A percentile compares a stretch with the other conserved stretches of the same genome.
phyloP scores from a whole-genome alignment of 2,329 filamentous ascomycete species.

The Periconia digitata region DNA sequence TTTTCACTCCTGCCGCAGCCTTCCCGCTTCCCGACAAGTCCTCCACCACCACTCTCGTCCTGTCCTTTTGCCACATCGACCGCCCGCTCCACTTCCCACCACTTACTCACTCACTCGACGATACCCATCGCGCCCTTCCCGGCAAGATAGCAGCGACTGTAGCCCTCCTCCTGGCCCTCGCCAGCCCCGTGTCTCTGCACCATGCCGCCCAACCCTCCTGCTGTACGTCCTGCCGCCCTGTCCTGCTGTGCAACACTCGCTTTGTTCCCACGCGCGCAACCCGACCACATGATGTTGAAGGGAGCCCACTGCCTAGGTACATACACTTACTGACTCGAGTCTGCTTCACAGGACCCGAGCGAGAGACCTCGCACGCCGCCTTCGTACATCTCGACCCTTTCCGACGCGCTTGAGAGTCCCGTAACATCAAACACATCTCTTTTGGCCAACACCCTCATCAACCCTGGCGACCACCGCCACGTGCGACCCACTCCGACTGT shows the following conservation, averaged over 20 bases:
- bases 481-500: slow-evolving; percentile 36
- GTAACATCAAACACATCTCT: slow-evolving; percentile 47
- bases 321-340: slow-evolving; percentile 25
- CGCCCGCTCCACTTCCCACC: no score
- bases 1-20: slow-evolving; percentile 2
- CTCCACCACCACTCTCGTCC: slow-evolving; percentile 1
- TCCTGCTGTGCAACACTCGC: background rate
- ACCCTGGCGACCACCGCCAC: slow-evolving; percentile 40
- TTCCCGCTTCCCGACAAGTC: slow-evolving; percentile 1
- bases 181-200: slow-evolving; percentile 5
- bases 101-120: slow-evolving; percentile 1
- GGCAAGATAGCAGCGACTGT: slow-evolving; percentile 5
- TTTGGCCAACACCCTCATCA: slow-evolving; percentile 53
- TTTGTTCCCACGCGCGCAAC: background rate
- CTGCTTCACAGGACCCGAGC: slow-evolving; percentile 27
- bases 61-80: no score
- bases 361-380: slow-evolving; percentile 26
- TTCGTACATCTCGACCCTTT: slow-evolving; percentile 51
- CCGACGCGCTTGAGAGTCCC: slow-evolving; percentile 49
- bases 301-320: slow-evolving; percentile 4
- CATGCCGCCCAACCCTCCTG: slow-evolving; percentile 36
- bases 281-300: background rate
- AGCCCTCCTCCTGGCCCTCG: background rate
- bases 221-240: slow-evolving; percentile 14
- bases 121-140: slow-evolving; percentile 18